These are phyloP conservation scores for Cladosporium sp. DNA, from an alignment of 2,329 filamentous ascomycete species.

Conservation along the genomic window DNA sequence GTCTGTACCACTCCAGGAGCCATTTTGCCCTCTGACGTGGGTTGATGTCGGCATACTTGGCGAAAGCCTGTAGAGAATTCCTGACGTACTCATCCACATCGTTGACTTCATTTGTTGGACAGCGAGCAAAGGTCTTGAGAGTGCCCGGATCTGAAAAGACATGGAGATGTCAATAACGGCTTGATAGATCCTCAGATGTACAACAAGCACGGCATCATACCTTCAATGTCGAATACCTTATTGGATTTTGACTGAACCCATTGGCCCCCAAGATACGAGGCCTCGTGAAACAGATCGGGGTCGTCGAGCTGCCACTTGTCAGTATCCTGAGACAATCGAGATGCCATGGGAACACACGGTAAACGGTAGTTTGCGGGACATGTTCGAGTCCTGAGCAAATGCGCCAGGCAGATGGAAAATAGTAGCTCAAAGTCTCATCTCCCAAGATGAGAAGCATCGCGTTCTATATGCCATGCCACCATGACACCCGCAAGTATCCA, in stretches of 20 bases:
- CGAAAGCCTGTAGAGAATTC: slow-evolving; percentile 57
- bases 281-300: neutral
- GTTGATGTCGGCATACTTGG: slow-evolving; percentile 55
- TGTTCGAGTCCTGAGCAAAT: neutral
- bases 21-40: slow-evolving; percentile 59
- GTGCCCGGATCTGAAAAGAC: slow-evolving; percentile 44
- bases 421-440: neutral
- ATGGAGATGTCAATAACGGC: too few species aligned
- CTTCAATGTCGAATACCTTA: neutral
- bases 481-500: neutral
- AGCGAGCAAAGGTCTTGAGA: slow-evolving; percentile 45
- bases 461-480: neutral
- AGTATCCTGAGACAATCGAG: neutral
- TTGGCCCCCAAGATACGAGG: neutral
- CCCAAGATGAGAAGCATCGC: neutral
- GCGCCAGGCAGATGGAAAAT: too few species aligned
- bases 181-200: too few species aligned
- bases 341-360: neutral
- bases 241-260: neutral
- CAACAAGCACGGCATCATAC: neutral
- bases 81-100: slow-evolving; percentile 60
- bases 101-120: slow-evolving; percentile 46
- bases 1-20: slow-evolving; percentile 60
- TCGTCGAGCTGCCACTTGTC: neutral
- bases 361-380: neutral